Conservation (phyloP, 2,329 filamentous ascomycete species). For the Hypoxylon sp. region DNA sequence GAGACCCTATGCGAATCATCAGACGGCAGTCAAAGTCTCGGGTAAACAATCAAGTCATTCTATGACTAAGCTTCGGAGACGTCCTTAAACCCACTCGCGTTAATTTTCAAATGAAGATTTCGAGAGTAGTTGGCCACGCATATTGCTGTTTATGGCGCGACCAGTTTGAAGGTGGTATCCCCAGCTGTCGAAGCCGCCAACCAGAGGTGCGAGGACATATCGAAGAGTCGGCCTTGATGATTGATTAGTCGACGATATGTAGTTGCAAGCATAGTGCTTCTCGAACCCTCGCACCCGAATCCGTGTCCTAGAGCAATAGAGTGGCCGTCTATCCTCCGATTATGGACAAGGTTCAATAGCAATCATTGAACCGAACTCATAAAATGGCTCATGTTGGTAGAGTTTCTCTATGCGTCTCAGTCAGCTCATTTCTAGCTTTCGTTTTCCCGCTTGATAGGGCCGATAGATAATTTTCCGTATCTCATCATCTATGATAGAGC, state of each 20-base stretch:
- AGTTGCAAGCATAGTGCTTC: background rate
- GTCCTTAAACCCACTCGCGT: background rate
- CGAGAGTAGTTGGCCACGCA: background rate
- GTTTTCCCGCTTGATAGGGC: background rate
- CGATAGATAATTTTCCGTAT: conserved; percentile 1
- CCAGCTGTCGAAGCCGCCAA: conserved; percentile 4
- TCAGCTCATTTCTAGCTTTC: conserved; percentile 2
- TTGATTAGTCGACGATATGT: background rate
- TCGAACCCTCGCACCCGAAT: background rate
- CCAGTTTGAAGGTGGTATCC: background rate
- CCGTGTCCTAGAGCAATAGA: background rate
- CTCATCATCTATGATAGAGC: background rate
- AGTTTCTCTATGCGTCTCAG: background rate
- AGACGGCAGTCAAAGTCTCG: background rate
- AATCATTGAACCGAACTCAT: background rate
- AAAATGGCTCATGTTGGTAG: background rate
- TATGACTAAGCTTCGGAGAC: background rate
- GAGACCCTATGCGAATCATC: conserved; percentile 7
- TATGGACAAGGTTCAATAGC: background rate
- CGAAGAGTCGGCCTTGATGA: background rate
- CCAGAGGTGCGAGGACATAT: background rate
- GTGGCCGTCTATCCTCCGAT: background rate
- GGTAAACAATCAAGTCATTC: background rate
- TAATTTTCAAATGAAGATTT: background rate
- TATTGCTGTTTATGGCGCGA: background rate